Conservation (phyloP, 805 yeast species). For the Wickerhamomyces alni region DNA sequence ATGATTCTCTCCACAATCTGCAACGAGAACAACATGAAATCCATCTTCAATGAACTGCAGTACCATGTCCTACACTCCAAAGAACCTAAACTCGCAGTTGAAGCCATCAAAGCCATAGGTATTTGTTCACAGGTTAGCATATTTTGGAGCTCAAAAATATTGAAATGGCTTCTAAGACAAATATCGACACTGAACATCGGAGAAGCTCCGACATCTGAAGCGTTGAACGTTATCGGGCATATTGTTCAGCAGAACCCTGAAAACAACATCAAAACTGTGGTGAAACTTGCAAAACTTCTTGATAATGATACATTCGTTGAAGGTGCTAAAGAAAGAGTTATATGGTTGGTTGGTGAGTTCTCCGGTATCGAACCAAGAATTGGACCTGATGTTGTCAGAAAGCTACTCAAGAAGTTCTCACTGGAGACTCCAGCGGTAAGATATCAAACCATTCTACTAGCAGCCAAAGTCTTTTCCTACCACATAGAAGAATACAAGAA, state of each 20-base stretch:
- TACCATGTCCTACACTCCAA: conserved; percentile 37
- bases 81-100: conserved; percentile 26
- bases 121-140: conserved; percentile 45
- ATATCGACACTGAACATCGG: conserved; percentile 27
- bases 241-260: conserved; percentile 59
- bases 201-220: conserved; percentile 45
- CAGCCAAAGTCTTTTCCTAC: conserved; percentile 64
- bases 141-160: conserved; percentile 46
- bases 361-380: conserved; percentile 39
- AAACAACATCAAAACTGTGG: conserved; percentile 48
- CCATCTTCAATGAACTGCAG: conserved; percentile 57
- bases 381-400: conserved; percentile 74
- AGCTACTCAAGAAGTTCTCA: conserved; percentile 46
- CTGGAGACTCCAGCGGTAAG: conserved; percentile 54
- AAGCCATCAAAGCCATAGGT: conserved; percentile 58
- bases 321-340: conserved; percentile 70
- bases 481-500: conserved; percentile 39
- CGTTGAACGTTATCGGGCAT: conserved; percentile 65
- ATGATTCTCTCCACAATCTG: conserved; percentile 55
- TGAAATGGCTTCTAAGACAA: conserved; percentile 58
- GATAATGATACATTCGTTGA: conserved; percentile 24
- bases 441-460: conserved; percentile 61
- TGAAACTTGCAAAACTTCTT: conserved; percentile 38
- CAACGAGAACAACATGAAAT: conserved; percentile 42
- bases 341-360: conserved; percentile 91